phyloP scores from a whole-genome alignment of 2,329 filamentous ascomycete species.

The Calonectria ilicicola region DNA sequence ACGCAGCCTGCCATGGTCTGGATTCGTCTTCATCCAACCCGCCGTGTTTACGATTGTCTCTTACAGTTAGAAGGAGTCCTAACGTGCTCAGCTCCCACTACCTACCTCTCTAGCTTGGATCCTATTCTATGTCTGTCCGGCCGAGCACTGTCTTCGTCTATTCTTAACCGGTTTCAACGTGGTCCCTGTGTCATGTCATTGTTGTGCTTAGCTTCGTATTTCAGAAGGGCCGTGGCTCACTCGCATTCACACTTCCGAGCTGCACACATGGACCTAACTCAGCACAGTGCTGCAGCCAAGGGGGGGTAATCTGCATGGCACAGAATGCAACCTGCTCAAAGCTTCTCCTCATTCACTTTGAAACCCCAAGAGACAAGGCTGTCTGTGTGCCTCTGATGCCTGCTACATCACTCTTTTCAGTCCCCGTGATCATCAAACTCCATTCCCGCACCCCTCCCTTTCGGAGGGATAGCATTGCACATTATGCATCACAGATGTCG shows the following conservation, averaged over 20 bases:
- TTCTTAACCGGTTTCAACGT: neutral
- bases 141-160: neutral
- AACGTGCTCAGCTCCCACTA: neutral
- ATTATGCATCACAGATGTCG: neutral
- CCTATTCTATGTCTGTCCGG: neutral
- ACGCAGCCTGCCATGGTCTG: neutral
- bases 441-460: slow-evolving; percentile 16
- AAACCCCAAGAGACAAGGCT: slow-evolving; percentile 13
- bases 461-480: slow-evolving; percentile 16
- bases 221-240: neutral
- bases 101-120: neutral
- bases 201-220: slow-evolving; percentile 2
- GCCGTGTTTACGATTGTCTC: neutral
- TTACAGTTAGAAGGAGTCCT: neutral
- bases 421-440: slow-evolving; percentile 6
- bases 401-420: slow-evolving; percentile 15
- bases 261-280: slow-evolving; percentile 1
- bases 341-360: slow-evolving; percentile 11
- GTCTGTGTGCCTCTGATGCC: slow-evolving; percentile 6
- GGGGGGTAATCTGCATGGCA: slow-evolving; percentile 28
- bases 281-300: slow-evolving; percentile 16
- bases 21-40: neutral
- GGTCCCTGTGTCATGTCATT: neutral
- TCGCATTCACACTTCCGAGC: slow-evolving; percentile 36
- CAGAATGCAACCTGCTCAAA: slow-evolving; percentile 6